phyloP scores from a whole-genome alignment of 176 grass and related monocot genomes.

The Triticum timopheevii region DNA sequence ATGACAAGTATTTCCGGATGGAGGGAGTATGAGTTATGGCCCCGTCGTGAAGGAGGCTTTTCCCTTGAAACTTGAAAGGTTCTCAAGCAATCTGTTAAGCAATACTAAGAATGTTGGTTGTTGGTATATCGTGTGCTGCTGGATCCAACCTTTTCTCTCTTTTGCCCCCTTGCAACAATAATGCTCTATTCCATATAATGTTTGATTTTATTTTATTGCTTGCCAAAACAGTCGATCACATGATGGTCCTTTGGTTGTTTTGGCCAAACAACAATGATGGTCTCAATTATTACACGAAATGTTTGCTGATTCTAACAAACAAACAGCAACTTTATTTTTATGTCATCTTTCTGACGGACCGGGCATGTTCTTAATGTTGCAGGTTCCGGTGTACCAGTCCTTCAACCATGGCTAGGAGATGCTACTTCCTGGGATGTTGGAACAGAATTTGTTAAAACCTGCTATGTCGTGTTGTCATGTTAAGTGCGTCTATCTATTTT shows the following conservation, averaged over 20 bases:
- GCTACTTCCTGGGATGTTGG: conserved; percentile 22
- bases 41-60: background rate
- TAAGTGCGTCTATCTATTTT: conserved; percentile 32
- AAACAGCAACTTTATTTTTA: background rate
- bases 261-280: background rate
- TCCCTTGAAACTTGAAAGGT: background rate
- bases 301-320: background rate
- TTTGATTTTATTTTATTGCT: background rate
- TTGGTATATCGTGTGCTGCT: background rate
- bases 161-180: background rate
- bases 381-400: conserved; percentile 91
- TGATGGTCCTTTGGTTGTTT: background rate
- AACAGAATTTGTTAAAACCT: conserved; percentile 22
- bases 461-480: conserved; percentile 36
- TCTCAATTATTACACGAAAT: background rate
- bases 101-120: background rate
- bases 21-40: background rate
- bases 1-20: too few species aligned
- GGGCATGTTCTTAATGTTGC: conserved; percentile 14
- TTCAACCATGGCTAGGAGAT: conserved; percentile 77
- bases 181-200: background rate
- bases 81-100: background rate
- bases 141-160: background rate
- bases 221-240: background rate
- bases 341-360: background rate